These are phyloP conservation scores for Ulvella scutata DNA, from an alignment of 139 green algal species.

Conservation along the genomic window DNA sequence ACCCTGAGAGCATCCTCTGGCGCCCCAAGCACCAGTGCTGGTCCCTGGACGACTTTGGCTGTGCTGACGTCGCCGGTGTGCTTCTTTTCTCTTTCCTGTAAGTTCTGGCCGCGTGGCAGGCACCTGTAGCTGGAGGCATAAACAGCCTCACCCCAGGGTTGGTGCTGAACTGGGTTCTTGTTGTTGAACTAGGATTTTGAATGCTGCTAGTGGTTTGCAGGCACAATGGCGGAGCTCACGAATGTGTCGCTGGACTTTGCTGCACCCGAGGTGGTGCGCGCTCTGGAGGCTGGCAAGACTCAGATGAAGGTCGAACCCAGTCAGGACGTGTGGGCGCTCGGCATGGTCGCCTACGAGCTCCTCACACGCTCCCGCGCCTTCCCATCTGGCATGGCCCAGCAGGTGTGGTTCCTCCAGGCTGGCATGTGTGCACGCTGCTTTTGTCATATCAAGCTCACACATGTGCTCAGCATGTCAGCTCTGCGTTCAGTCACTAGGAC, in stretches of 20 bases:
- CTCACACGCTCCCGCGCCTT: not conserved
- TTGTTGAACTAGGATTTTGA: too few species aligned
- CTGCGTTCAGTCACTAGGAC: too few species aligned
- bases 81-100: not conserved
- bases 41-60: slow-evolving; percentile 3
- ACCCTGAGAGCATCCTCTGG: slow-evolving; percentile 1
- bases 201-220: too few species aligned
- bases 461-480: too few species aligned
- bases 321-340: not conserved
- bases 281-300: not conserved
- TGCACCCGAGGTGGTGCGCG: not conserved
- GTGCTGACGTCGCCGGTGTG: not conserved
- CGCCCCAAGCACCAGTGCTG: slow-evolving; percentile 1
- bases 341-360: not conserved
- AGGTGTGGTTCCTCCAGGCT: too few species aligned
- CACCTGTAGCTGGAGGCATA: not conserved
- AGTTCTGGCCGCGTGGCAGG: not conserved
- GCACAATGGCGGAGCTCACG: not conserved
- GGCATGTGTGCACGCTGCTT: too few species aligned
- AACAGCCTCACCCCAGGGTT: not conserved
- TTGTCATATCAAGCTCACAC: too few species aligned
- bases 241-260: slow-evolving; percentile 1
- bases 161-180: not conserved
- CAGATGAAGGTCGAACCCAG: slow-evolving; percentile 4
- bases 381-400: not conserved